Evolutionary conservation across 2,329 filamentous ascomycete genomes (phyloP).

Genomic region (Fusarium veterinarium): DNA sequence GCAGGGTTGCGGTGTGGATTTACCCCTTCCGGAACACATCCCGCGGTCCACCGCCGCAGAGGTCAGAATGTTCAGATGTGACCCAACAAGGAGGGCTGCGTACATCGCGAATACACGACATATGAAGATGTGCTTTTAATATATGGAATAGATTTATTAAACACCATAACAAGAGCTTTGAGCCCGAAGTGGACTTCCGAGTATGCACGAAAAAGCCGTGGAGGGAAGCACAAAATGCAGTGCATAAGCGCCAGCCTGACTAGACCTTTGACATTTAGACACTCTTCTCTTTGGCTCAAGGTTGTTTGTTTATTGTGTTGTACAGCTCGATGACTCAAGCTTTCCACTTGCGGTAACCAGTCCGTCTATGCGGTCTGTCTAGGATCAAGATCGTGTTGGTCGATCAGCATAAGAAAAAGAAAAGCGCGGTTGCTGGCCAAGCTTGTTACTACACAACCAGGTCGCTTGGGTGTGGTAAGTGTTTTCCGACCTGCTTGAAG

Average conservation of each 20-base stretch:
- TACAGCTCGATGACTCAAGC: conserved; percentile 23
- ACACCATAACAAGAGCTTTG: background rate
- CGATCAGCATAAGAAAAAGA: conserved; percentile 21
- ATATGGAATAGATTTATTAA: background rate
- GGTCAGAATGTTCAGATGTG: conserved; percentile 3
- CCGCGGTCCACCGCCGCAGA: conserved; percentile 18
- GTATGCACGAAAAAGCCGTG: background rate
- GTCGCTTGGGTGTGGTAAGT: conserved; percentile 21
- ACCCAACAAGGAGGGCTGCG: conserved; percentile 7
- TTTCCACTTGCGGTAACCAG: conserved; percentile 26
- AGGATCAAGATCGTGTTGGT: conserved; percentile 25
- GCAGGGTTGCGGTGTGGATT: conserved; percentile 17
- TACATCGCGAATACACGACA: background rate
- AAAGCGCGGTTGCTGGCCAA: conserved; percentile 32
- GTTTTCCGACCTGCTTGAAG: background rate
- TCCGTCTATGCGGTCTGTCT: conserved; percentile 26
- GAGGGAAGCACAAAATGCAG: conserved; percentile 27
- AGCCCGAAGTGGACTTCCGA: background rate
- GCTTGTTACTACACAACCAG: conserved; percentile 16
- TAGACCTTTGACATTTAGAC: conserved; percentile 5
- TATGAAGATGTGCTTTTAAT: background rate
- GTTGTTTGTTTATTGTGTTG: conserved; percentile 30
- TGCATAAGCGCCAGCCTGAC: conserved; percentile 43
- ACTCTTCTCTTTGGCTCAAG: conserved; percentile 25
- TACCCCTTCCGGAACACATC: conserved; percentile 21